phyloP scores from a whole-genome alignment of 805 yeast species.

The Nakazawaea wickerhamii region DNA sequence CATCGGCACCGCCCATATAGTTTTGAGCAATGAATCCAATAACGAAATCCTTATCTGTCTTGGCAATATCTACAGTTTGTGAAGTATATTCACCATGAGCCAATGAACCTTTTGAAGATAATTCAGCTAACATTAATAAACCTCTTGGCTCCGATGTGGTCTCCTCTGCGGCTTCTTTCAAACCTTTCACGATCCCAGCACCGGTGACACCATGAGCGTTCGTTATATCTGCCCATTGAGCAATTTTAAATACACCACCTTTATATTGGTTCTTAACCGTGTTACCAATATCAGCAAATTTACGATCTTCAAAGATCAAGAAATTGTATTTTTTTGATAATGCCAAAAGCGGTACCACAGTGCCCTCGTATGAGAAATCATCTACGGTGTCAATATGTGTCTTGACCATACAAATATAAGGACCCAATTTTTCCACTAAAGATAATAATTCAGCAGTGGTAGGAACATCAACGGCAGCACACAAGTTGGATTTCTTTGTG shows the following conservation, averaged over 20 bases:
- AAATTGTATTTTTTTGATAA: slow-evolving; percentile 80
- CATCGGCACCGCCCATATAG: slow-evolving; percentile 76
- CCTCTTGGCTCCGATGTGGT: slow-evolving; percentile 79
- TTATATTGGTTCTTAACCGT: slow-evolving; percentile 92
- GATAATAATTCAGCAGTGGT: slow-evolving; percentile 69
- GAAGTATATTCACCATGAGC: slow-evolving; percentile 90
- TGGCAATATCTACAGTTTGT: slow-evolving; percentile 82
- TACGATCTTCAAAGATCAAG: slow-evolving; percentile 92
- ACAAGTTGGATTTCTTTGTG: slow-evolving; percentile 75
- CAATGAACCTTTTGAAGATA: slow-evolving; percentile 88
- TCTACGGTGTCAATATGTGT: slow-evolving; percentile 92
- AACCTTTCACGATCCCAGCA: slow-evolving; percentile 83
- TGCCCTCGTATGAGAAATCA: slow-evolving; percentile 78
- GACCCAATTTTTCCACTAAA: slow-evolving; percentile 79
- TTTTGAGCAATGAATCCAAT: slow-evolving; percentile 95
- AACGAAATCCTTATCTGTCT: slow-evolving; percentile 80
- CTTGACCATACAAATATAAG: slow-evolving; percentile 85
- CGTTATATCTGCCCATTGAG: slow-evolving; percentile 94
- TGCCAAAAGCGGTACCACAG: slow-evolving; percentile 66
- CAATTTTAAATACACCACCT: slow-evolving; percentile 85
- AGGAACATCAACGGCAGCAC: slow-evolving; percentile 91
- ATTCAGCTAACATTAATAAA: slow-evolving; percentile 89
- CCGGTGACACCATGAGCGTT: slow-evolving; percentile 99
- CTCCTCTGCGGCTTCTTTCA: slow-evolving; percentile 62
- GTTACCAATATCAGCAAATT: slow-evolving; percentile 97